Base-by-base conservation (phyloP, 257 asterid genomes). In the Leptodermis oblonga region DNA sequence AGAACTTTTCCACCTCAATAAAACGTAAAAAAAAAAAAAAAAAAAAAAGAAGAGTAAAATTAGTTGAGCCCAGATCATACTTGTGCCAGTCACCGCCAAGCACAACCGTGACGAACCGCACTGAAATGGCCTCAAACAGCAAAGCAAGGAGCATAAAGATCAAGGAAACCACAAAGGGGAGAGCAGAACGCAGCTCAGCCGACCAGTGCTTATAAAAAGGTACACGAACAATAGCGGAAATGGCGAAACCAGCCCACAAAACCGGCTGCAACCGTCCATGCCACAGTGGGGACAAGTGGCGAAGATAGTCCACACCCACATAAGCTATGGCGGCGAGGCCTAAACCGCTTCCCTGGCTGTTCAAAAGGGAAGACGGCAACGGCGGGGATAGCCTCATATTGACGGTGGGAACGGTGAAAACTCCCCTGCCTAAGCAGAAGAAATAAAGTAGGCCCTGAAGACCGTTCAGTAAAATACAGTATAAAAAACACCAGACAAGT, bases 81-180 rank as follows among this genome's bases (percentile, higher is more conserved):
- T 82, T 91, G 92, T 94, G 90, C 97, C 97, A 94, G 63, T 91
- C 94, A 18, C 88, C 90, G 68, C 99, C 99, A 33, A 89, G 96
- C 62, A 94, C 99, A 41, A 97, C 97, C 14, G 99, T 90, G 65
- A 89, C 95, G 37, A 95, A 94, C 82, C 99, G 96, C 70, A 94
- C 99, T 31, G 95, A 94, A 67, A 94, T 81, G 60, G 80, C 81
- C 73, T 94, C 99, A 49, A 87, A 73, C 18, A 94, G 88, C n/a
- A 94, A 79, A 74, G 97, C 92, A n/a, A 86, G 84, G 18, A 87
- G 86, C 90, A 94, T 76, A 67, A 94, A 91, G 5, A 91, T 1
- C 67, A 94, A 69, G 23, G 99, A 84, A 4, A 88, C 83, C 26
- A 91, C 58, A 76, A 91, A 94, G 9, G 99, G 97, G 14, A 91